Percentiles rank a stretch among this genome's conserved stretches.
Conservation (phyloP, 1,139 yeast genomes). For the Hemisphaericaspora xylofermentans region DNA sequence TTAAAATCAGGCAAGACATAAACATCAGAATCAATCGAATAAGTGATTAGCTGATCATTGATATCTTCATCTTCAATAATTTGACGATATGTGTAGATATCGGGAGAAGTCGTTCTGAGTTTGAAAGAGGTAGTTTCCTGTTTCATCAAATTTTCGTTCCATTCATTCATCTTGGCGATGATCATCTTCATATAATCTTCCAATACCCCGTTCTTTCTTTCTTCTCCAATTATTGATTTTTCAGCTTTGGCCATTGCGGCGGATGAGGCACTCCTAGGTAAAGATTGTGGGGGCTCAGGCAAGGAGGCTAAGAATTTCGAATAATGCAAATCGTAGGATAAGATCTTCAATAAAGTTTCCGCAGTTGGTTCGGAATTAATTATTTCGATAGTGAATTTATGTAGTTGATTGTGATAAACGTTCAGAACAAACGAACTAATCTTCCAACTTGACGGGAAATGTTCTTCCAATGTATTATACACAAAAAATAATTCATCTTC, state of each 20-base stretch:
- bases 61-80: slow-evolving; percentile 43
- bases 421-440: slow-evolving; percentile 61
- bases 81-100: slow-evolving; percentile 44
- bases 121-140: slow-evolving; percentile 65
- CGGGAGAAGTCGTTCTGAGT: slow-evolving; percentile 70
- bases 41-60: slow-evolving; percentile 56
- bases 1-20: slow-evolving; percentile 58
- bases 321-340: slow-evolving; percentile 76
- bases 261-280: too few species aligned
- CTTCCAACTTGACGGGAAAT: slow-evolving; percentile 73
- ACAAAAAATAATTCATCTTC: slow-evolving; percentile 76
- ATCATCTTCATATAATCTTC: slow-evolving; percentile 74
- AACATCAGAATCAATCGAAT: slow-evolving; percentile 68
- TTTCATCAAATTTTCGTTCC: slow-evolving; percentile 67
- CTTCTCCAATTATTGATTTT: slow-evolving; percentile 67
- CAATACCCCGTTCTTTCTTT: slow-evolving; percentile 57
- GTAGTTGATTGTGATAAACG: slow-evolving; percentile 68
- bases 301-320: slow-evolving; percentile 35
- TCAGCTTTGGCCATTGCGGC: slow-evolving; percentile 45
- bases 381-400: slow-evolving; percentile 59
- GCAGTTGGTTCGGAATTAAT: slow-evolving; percentile 76
- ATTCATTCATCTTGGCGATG: slow-evolving; percentile 71
- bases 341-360: slow-evolving; percentile 56
- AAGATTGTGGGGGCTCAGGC: slow-evolving; percentile 16
- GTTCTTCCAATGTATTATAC: slow-evolving; percentile 53